Evolutionary conservation across 2,329 filamentous ascomycete genomes (phyloP).

Genomic region (Calonectria honghensis): DNA sequence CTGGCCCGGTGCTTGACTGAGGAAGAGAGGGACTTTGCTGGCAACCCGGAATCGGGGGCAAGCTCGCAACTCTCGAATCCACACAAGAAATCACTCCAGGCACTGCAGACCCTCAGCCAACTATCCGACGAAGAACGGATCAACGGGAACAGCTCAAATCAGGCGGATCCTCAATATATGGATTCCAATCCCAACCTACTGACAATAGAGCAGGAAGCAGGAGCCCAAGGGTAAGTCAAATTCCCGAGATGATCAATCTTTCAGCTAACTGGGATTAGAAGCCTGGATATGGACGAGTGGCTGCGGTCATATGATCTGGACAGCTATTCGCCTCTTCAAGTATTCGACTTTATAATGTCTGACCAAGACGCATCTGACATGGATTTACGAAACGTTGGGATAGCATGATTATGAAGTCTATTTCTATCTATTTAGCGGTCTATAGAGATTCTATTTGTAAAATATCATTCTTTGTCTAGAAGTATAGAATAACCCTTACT

Average conservation of each 20-base stretch:
- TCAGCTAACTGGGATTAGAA: neutral
- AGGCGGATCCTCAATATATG: neutral
- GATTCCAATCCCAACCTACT: neutral
- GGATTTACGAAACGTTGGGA: conserved; percentile 56
- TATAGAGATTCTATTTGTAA: neutral
- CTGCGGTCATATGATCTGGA: conserved; percentile 45
- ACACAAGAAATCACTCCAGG: conserved; percentile 44
- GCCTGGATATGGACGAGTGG: conserved; percentile 42
- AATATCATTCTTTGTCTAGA: neutral
- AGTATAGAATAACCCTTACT: neutral
- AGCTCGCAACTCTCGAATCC: conserved; percentile 36
- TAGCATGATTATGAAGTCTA: conserved; percentile 45
- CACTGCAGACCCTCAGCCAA: conserved; percentile 29
- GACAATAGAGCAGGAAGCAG: neutral
- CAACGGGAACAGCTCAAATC: neutral
- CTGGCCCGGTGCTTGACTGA: conserved; percentile 40
- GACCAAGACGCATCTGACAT: conserved; percentile 36
- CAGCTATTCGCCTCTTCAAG: conserved; percentile 39
- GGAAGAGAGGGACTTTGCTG: conserved; percentile 20
- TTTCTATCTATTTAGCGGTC: neutral
- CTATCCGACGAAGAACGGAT: conserved; percentile 19
- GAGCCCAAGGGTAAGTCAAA: conserved; percentile 19
- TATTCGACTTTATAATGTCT: conserved; percentile 47
- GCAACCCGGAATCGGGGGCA: neutral
- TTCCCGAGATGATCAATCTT: too few relatives aligned